These are phyloP conservation scores for Zygosaccharomyces gambellarensis DNA, from an alignment of 805 yeast genomes.

Conservation along the genomic window DNA sequence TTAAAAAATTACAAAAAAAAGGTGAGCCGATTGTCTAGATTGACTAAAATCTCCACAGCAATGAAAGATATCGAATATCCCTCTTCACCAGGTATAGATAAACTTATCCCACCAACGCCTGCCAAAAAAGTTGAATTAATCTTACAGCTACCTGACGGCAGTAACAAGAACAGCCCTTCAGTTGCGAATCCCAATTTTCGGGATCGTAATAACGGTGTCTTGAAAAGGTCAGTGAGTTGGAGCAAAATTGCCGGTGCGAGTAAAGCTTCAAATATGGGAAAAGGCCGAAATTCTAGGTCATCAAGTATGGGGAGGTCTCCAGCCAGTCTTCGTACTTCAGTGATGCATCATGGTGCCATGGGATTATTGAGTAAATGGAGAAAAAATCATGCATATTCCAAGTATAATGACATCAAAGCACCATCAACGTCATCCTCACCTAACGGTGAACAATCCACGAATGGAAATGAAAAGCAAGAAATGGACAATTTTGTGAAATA, in stretches of 20 bases:
- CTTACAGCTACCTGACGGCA: constrained; percentile 26
- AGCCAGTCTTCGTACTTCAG: neutral
- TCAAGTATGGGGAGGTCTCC: constrained; percentile 1
- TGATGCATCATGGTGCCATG: constrained; percentile 20
- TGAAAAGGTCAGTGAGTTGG: neutral
- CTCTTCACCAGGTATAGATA: constrained; percentile 38
- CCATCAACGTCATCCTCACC: neutral
- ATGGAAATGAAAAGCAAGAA: constrained; percentile 21
- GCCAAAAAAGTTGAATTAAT: constrained; percentile 53
- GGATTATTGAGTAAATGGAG: constrained; percentile 32
- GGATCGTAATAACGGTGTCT: neutral
- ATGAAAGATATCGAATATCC: constrained; percentile 41
- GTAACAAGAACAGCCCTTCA: constrained; percentile 15
- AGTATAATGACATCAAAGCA: neutral
- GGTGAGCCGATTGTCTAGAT: constrained; percentile 16
- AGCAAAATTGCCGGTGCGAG: neutral
- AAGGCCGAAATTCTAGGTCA: neutral
- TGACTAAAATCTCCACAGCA: constrained; percentile 22
- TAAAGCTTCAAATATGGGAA: neutral
- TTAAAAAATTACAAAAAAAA: constrained; percentile 5
- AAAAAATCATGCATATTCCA: constrained; percentile 20
- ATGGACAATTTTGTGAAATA: constrained; percentile 36
- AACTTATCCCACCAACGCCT: constrained; percentile 63
- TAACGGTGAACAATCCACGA: neutral
- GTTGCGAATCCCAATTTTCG: neutral